Evolutionary conservation across 805 yeast species (phyloP).

Genomic region (Metschnikowia henanensis): DNA sequence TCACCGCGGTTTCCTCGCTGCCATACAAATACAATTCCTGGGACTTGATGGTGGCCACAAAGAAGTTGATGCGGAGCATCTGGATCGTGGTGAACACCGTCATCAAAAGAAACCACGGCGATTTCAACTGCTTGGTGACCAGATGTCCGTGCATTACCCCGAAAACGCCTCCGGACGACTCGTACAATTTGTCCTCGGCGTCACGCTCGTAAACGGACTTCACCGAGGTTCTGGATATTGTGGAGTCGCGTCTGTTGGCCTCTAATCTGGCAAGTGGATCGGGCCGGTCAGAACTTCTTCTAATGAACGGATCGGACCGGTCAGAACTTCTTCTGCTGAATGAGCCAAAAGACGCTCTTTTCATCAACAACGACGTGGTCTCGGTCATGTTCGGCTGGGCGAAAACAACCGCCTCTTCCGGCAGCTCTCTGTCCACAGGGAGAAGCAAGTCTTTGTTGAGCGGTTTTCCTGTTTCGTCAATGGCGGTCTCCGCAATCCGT

Average conservation of each 20-base stretch:
- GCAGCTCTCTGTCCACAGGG: slow-evolving; percentile 37
- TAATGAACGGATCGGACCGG: slow-evolving; percentile 5
- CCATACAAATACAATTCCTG: slow-evolving; percentile 77
- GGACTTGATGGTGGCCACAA: slow-evolving; percentile 83
- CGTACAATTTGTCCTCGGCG: slow-evolving; percentile 55
- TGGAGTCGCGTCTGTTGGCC: slow-evolving; percentile 30
- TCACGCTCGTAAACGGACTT: slow-evolving; percentile 67
- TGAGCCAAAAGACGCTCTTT: slow-evolving; percentile 28
- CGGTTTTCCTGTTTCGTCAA: slow-evolving; percentile 68
- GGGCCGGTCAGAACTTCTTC: slow-evolving; percentile 19
- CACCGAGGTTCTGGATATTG: slow-evolving; percentile 37
- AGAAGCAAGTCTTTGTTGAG: slow-evolving; percentile 46
- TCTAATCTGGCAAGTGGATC: slow-evolving; percentile 1
- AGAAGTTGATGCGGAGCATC: slow-evolving; percentile 90
- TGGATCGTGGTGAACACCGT: slow-evolving; percentile 78
- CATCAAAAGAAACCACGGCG: slow-evolving; percentile 81
- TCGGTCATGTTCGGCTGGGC: slow-evolving; percentile 40
- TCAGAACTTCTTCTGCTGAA: slow-evolving; percentile 21
- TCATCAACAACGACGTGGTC: slow-evolving; percentile 40
- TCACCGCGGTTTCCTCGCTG: slow-evolving; percentile 50
- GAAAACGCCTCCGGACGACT: slow-evolving; percentile 54
- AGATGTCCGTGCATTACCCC: slow-evolving; percentile 74
- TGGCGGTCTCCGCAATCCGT: slow-evolving; percentile 68
- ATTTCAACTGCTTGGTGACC: slow-evolving; percentile 48
- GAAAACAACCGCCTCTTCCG: slow-evolving; percentile 24